A percentile compares a stretch with the other conserved stretches of the same genome.
These are phyloP conservation scores for Aspergillus texensis DNA, from an alignment of 2,329 filamentous ascomycete genomes.

Conservation along the genomic window DNA sequence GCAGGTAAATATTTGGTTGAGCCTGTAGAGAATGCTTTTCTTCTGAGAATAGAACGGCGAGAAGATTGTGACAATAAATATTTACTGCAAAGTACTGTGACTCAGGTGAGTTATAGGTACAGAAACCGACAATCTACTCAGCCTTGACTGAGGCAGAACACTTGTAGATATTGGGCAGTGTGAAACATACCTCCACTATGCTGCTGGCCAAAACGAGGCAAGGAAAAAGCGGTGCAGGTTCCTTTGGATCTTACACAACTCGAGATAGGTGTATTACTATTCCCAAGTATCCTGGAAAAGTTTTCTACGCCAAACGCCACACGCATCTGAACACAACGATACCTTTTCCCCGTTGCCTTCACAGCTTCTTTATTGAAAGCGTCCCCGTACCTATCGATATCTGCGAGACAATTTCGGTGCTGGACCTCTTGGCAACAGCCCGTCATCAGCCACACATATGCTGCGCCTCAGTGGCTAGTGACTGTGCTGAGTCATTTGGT, in stretches of 20 bases:
- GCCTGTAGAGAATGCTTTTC: slow-evolving; percentile 15
- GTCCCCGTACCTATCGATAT: background rate
- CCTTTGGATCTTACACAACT: background rate
- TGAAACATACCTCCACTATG: slow-evolving; percentile 9
- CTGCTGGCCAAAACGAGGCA: background rate
- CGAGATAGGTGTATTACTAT: background rate
- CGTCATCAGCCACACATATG: background rate
- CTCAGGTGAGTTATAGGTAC: slow-evolving; percentile 8
- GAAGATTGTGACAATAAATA: background rate
- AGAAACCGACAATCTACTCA: background rate
- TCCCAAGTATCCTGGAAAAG: background rate
- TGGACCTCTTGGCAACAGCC: background rate
- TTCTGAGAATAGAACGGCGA: slow-evolving; percentile 8
- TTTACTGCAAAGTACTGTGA: slow-evolving; percentile 13
- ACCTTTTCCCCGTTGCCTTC: background rate
- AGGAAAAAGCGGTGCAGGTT: background rate
- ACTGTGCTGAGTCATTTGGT: background rate
- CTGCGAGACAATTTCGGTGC: background rate
- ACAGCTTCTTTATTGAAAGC: background rate
- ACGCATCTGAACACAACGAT: background rate
- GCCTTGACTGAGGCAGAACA: background rate
- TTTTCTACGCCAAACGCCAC: background rate
- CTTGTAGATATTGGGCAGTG: background rate
- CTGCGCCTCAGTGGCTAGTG: background rate
- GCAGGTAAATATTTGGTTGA: slow-evolving; percentile 5